These are phyloP conservation scores for Tylopilus rubrobrunneus DNA, from an alignment of 768 basidiomycete species.

Conservation along the genomic window DNA sequence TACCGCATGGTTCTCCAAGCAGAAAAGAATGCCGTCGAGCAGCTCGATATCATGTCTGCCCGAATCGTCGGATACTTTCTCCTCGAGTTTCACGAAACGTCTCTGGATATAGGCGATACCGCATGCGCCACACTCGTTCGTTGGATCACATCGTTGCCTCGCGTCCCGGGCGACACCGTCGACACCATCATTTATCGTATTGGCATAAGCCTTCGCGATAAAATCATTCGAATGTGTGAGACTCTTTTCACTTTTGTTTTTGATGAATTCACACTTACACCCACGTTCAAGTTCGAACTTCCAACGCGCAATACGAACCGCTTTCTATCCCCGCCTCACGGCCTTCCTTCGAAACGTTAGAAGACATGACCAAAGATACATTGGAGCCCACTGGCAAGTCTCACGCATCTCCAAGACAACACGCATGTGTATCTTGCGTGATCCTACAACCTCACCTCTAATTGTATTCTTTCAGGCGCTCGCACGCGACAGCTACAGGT, in stretches of 20 bases:
- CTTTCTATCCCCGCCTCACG: not conserved
- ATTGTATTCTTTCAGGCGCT: not conserved
- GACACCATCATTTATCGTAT: not conserved
- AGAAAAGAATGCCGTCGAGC: too few species aligned
- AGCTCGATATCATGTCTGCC: not conserved
- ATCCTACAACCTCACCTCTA: not conserved
- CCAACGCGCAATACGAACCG: too few species aligned
- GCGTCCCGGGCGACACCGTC: too few species aligned
- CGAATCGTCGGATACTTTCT: not conserved
- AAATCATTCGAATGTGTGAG: too few species aligned
- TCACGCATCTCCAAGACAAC: not conserved
- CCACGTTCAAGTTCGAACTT: not conserved
- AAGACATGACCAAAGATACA: not conserved
- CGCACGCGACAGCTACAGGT: not conserved
- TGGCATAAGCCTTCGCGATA: not conserved
- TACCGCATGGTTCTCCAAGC: too few species aligned
- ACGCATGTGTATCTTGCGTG: not conserved
- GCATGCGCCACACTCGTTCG: not conserved
- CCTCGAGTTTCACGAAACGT: not conserved
- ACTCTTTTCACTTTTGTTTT: too few species aligned
- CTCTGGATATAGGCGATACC: not conserved
- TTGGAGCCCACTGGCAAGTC: not conserved
- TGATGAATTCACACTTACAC: too few species aligned
- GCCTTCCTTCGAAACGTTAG: not conserved
- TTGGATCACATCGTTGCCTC: not conserved